Evolutionary conservation across 2,329 filamentous ascomycete genomes (phyloP).

Genomic region (Hypoxylon sp.): DNA sequence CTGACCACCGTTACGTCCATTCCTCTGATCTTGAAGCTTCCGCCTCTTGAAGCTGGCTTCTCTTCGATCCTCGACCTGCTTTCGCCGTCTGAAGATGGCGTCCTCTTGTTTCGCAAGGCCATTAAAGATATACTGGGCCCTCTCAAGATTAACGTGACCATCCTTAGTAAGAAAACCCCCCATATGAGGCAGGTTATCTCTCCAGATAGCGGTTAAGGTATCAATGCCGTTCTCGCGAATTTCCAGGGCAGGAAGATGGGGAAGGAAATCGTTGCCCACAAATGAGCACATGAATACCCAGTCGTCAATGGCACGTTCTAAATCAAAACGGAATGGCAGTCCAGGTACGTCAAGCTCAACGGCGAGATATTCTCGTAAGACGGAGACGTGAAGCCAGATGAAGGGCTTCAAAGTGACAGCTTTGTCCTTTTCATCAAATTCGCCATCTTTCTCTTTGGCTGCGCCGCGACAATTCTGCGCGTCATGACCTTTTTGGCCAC

Average conservation of each 20-base stretch:
- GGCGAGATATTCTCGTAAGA: slow-evolving; percentile 92
- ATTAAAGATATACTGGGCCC: slow-evolving; percentile 88
- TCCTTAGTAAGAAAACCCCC: slow-evolving; percentile 97
- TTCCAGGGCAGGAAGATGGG: slow-evolving; percentile 95
- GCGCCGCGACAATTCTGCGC: slow-evolving; percentile 86
- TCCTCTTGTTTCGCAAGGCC: slow-evolving; percentile 94
- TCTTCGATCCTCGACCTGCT: slow-evolving; percentile 85
- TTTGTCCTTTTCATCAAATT: slow-evolving; percentile 85
- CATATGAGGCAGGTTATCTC: slow-evolving; percentile 90
- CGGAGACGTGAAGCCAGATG: slow-evolving; percentile 96
- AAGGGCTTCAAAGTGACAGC: slow-evolving; percentile 84
- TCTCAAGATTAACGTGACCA: slow-evolving; percentile 87
- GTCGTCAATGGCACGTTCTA: slow-evolving; percentile 94
- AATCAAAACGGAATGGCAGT: slow-evolving; percentile 88
- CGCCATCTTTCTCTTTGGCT: slow-evolving; percentile 80
- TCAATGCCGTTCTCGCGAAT: slow-evolving; percentile 98
- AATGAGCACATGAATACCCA: slow-evolving; percentile 99
- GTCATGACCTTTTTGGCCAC: slow-evolving; percentile 92
- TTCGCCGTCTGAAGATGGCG: slow-evolving; percentile 88
- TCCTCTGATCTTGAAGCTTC: slow-evolving; percentile 73
- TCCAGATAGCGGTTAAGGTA: slow-evolving; percentile 96
- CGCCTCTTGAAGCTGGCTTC: slow-evolving; percentile 84
- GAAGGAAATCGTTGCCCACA: slow-evolving; percentile 97
- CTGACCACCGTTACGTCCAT: slow-evolving; percentile 51
- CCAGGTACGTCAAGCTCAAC: slow-evolving; percentile 87